Conservation (phyloP, 345 rosid species). For the Pugionium dolabratum region DNA sequence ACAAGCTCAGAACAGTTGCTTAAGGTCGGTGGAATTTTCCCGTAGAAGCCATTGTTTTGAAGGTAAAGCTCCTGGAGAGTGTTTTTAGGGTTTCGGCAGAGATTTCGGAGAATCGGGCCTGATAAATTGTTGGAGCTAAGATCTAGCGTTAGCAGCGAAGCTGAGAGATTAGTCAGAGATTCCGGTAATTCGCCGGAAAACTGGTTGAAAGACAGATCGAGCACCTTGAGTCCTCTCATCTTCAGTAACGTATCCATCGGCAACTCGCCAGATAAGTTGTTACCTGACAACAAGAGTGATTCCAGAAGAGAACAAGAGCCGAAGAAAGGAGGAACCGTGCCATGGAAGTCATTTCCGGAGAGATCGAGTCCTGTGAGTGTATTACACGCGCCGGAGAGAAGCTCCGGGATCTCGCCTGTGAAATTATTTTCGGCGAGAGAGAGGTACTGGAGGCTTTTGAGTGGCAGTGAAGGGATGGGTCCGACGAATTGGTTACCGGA, state of each 20-base stretch:
- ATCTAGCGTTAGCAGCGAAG: conserved; percentile 62
- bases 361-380: conserved; percentile 75
- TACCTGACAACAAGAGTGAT: conserved; percentile 57
- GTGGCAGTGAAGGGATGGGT: conserved; percentile 58
- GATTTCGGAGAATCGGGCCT: conserved; percentile 56
- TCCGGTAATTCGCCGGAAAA: conserved; percentile 66
- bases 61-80: conserved; percentile 65
- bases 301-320: conserved; percentile 62
- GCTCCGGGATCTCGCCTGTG: conserved; percentile 66
- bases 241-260: conserved; percentile 59
- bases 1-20: conserved; percentile 85
- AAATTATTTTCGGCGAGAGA: conserved; percentile 57
- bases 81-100: conserved; percentile 56
- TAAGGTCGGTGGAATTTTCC: conserved; percentile 65
- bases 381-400: conserved; percentile 62
- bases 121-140: conserved; percentile 76
- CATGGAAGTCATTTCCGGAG: conserved; percentile 68
- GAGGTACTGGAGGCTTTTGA: conserved; percentile 52
- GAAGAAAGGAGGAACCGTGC: conserved; percentile 63
- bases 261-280: conserved; percentile 71
- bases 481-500: conserved; percentile 71
- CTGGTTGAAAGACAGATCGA: conserved; percentile 58
- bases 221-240: conserved; percentile 60
- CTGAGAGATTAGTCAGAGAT: conserved; percentile 56
- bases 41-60: conserved; percentile 68